Conservation (phyloP, 345 rosid species). For the Camelina neglecta region DNA sequence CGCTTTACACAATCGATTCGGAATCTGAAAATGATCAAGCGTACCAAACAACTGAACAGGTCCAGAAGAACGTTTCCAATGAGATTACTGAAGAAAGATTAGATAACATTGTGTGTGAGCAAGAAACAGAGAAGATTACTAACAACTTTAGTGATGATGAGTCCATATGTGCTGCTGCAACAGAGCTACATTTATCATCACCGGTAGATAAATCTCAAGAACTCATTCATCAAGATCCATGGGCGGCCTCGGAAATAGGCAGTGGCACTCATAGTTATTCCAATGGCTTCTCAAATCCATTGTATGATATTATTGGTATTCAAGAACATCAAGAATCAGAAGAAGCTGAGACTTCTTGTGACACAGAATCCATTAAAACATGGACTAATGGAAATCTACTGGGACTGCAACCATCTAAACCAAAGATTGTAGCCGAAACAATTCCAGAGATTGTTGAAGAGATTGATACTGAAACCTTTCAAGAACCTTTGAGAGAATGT, state of each 20-base stretch:
- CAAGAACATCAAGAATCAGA: slow-evolving; percentile 44
- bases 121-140: slow-evolving; percentile 22
- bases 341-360: slow-evolving; percentile 46
- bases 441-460: slow-evolving; percentile 41
- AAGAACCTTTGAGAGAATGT: slow-evolving; percentile 41
- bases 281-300: slow-evolving; percentile 43
- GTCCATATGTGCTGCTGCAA: slow-evolving; percentile 25
- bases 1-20: slow-evolving; percentile 89
- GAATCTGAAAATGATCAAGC: slow-evolving; percentile 59
- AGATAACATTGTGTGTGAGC: slow-evolving; percentile 3
- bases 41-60: slow-evolving; percentile 27
- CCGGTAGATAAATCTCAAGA: slow-evolving; percentile 40
- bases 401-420: slow-evolving; percentile 85
- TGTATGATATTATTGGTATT: slow-evolving; percentile 30
- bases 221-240: slow-evolving; percentile 43
- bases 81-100: slow-evolving; percentile 32
- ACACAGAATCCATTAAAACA: slow-evolving; percentile 48
- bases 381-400: slow-evolving; percentile 91
- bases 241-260: slow-evolving; percentile 41
- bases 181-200: slow-evolving; percentile 37
- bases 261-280: slow-evolving; percentile 39
- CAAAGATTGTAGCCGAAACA: slow-evolving; percentile 50
- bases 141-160: slow-evolving; percentile 11
- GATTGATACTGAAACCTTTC: neutral
- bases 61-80: slow-evolving; percentile 12